Evolutionary conservation across 2,329 filamentous ascomycete species (phyloP), one percentile per base, ranked within the genome.

Genomic region (Cryphonectria radicalis): DNA sequence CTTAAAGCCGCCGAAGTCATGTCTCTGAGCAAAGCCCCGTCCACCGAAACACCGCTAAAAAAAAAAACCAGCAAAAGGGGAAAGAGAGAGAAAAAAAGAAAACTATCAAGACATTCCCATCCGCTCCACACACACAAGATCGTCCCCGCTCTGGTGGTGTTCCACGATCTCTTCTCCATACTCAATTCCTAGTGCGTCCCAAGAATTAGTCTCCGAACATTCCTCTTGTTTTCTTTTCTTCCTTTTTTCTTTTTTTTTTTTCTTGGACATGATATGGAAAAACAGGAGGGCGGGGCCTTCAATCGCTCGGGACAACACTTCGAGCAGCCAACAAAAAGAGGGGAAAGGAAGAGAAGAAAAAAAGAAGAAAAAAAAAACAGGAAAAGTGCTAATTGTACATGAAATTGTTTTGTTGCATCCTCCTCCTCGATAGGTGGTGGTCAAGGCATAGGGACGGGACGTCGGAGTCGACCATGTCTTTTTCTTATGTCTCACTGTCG

Each of bases 111-210:
- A 59, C 25, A 28, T 17, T 53, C 46, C 55, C 55, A 19, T 8
- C 25, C 14, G 6, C 28, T 28, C 28, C 28, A 57, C 53, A 17
- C 32, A 57, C 53, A 17, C 1, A 40, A 17, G 13, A 32, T 32
- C 14, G 25, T 32, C 5, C 55, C 55, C 55, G 53, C 53, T 28
- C n/a, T 22, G 7, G 13, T 28, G 25, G 14, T 19, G 14, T 19
- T 32, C 13, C 13, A 59, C 25, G 25, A 59, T 59, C 53, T 43
- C 53, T 50, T 43, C 53, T 50, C 37, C 40, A n/a, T 53, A 55
- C 63, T 73, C 72, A 73, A 64, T 73, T 73, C 69, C 72, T 73
- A 71, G 50, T 71, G 65, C 60, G 42, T 68, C 72, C 72, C 63
- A 69, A 69, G 28, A 35, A 73, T 73, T 73, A 73, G 72, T 69